These are phyloP conservation scores for Ordospora colligata DNA, from an alignment of 371 early-diverging fungal species.

Conservation along the genomic window DNA sequence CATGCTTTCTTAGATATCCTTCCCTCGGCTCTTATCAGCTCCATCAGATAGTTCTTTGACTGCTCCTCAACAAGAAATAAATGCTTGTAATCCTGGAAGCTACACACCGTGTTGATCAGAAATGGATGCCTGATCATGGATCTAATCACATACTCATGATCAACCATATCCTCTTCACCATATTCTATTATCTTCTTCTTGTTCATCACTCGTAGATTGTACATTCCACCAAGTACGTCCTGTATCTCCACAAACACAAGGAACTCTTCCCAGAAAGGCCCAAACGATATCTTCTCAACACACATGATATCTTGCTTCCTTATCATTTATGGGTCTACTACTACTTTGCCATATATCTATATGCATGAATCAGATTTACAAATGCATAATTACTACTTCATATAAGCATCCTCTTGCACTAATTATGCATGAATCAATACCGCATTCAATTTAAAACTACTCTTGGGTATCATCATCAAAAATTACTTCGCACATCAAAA, in stretches of 20 bases:
- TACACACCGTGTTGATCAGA: conserved; percentile 43
- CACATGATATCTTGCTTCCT: conserved; percentile 29
- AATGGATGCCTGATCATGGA: conserved; percentile 36
- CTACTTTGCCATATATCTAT: too few species aligned
- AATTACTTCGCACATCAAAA: not conserved
- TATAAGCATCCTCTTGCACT: too few species aligned
- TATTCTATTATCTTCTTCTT: conserved; percentile 44
- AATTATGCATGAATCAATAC: too few species aligned
- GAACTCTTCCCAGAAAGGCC: conserved; percentile 31
- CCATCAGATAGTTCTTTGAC: conserved; percentile 22
- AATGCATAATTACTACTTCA: too few species aligned
- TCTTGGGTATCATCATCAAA: too few species aligned
- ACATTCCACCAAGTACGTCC: not conserved
- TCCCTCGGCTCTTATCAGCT: conserved; percentile 1
- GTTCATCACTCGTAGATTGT: conserved; percentile 36
- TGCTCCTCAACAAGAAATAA: conserved; percentile 47
- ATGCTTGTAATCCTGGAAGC: conserved; percentile 54
- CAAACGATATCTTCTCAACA: conserved; percentile 16
- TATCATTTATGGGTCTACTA: conserved; percentile 1
- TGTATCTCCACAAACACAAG: conserved; percentile 13
- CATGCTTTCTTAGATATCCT: conserved; percentile 72
- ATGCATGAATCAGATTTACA: too few species aligned
- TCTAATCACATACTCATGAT: conserved; percentile 43
- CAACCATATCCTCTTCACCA: conserved; percentile 35
- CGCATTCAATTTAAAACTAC: too few species aligned